Percentiles rank a stretch among this genome's conserved stretches.
Evolutionary conservation across 2,329 filamentous ascomycete species (phyloP).

Genomic region (Ramichloridium luteum): DNA sequence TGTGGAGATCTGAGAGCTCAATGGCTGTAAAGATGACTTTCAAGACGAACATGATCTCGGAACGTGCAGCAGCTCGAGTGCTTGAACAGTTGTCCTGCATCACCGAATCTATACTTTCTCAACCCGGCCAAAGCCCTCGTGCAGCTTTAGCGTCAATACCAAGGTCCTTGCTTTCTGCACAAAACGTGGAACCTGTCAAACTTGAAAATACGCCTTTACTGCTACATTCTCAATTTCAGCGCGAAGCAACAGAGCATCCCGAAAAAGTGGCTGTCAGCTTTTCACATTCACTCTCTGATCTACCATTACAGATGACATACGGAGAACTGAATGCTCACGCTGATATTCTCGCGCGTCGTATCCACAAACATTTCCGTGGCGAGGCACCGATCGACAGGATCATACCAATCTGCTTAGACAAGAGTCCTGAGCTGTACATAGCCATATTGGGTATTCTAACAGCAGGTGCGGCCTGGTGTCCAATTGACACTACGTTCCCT

Average conservation of each 20-base stretch:
- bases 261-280: slow-evolving; percentile 52
- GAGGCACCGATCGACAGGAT: slow-evolving; percentile 47
- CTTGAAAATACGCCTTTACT: neutral
- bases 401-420: slow-evolving; percentile 67
- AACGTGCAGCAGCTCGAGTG: slow-evolving; percentile 5
- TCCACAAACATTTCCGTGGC: slow-evolving; percentile 29
- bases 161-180: no score
- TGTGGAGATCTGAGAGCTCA: no score
- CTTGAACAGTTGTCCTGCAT: slow-evolving; percentile 7
- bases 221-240: slow-evolving; percentile 35
- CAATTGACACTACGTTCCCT: slow-evolving; percentile 47
- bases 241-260: slow-evolving; percentile 36
- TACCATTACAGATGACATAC: slow-evolving; percentile 50
- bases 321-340: slow-evolving; percentile 47
- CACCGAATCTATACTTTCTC: slow-evolving; percentile 15
- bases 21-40: no score
- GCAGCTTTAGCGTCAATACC: no score
- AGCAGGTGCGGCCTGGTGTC: slow-evolving; percentile 61
- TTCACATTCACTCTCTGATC: slow-evolving; percentile 28
- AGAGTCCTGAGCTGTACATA: slow-evolving; percentile 57
- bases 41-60: slow-evolving; percentile 6
- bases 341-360: slow-evolving; percentile 39
- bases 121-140: no score
- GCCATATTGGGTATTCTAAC: slow-evolving; percentile 62
- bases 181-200: no score